phyloP scores from a whole-genome alignment of 257 asterid species.

The Ocimum tenuiflorum region DNA sequence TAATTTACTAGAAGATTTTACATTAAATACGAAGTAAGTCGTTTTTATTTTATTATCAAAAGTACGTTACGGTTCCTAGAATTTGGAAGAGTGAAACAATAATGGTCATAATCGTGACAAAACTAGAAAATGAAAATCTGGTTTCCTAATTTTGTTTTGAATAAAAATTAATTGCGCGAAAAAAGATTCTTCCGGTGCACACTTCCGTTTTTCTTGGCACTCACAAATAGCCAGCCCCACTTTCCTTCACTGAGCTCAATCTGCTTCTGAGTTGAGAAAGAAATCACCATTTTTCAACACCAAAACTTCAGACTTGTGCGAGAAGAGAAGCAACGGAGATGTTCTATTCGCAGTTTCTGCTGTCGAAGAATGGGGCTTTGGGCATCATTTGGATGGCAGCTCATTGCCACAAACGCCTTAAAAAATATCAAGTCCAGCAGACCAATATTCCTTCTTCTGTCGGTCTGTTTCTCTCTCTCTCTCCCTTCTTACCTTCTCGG shows the following conservation, averaged over 20 bases:
- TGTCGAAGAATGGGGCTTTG: constrained; percentile 69
- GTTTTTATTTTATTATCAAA: too few species aligned
- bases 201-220: constrained; percentile 22
- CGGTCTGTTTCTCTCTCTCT: constrained; percentile 39
- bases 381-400: constrained; percentile 92
- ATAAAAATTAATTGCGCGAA: not conserved
- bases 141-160: too few species aligned
- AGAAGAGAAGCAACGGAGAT: constrained; percentile 22
- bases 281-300: not conserved
- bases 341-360: constrained; percentile 66
- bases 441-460: constrained; percentile 68
- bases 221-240: not conserved
- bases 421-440: constrained; percentile 47
- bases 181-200: constrained; percentile 24
- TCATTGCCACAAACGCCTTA: constrained; percentile 60
- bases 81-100: too few species aligned
- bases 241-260: not conserved
- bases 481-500: not conserved
- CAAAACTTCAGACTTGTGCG: not conserved
- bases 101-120: constrained; percentile 5
- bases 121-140: not conserved
- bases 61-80: too few species aligned
- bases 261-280: constrained; percentile 1
- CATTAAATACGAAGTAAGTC: too few species aligned
- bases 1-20: too few species aligned